These are phyloP conservation scores for Zygosaccharomyces siamensis DNA, from an alignment of 805 yeast genomes.

Conservation along the genomic window DNA sequence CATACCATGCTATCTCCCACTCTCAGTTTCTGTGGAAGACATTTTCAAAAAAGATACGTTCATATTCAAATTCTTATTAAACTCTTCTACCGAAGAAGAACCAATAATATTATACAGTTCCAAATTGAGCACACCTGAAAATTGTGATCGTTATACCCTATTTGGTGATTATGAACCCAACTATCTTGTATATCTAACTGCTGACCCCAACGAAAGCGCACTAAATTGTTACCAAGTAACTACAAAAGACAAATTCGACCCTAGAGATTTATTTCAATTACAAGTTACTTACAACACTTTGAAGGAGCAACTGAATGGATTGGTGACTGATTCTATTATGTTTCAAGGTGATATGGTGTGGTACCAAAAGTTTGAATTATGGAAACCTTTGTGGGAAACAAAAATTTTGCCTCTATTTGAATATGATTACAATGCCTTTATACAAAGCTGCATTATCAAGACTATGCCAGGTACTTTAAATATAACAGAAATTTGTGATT, in stretches of 20 bases:
- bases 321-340: conserved; percentile 26
- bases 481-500: conserved; percentile 1
- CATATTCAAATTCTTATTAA: conserved; percentile 29
- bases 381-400: conserved; percentile 27
- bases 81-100: conserved; percentile 24
- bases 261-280: conserved; percentile 22
- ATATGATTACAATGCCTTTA: conserved; percentile 24
- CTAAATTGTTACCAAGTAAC: conserved; percentile 25
- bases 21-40: conserved; percentile 34
- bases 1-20: conserved; percentile 24
- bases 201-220: conserved; percentile 23
- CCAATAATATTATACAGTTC: conserved; percentile 25
- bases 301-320: conserved; percentile 26
- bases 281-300: conserved; percentile 23
- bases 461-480: conserved; percentile 6
- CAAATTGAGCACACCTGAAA: conserved; percentile 10
- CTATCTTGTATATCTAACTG: conserved; percentile 16
- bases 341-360: conserved; percentile 28
- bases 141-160: conserved; percentile 16
- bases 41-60: conserved; percentile 26
- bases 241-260: conserved; percentile 15
- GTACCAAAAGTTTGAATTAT: conserved; percentile 21
- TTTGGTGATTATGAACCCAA: conserved; percentile 21
- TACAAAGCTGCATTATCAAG: conserved; percentile 11
- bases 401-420: conserved; percentile 19